Conservation (phyloP, 176 grass and related monocot species). For the Triticum timopheevii region DNA sequence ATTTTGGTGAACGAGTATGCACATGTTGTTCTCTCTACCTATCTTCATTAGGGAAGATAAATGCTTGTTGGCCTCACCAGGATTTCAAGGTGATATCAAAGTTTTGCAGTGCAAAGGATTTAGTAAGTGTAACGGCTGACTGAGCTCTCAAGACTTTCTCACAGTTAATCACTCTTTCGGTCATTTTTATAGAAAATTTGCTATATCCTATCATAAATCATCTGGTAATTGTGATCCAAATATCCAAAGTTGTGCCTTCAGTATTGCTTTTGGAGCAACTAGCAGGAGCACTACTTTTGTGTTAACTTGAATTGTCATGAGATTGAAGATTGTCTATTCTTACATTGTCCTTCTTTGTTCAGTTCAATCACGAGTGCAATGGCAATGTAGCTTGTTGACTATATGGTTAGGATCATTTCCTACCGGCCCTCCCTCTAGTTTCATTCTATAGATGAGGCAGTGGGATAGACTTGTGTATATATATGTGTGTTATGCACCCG, state of each 20-base stretch:
- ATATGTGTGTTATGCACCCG: too few relatives aligned
- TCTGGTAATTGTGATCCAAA: background rate
- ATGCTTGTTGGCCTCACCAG: conserved; percentile 79
- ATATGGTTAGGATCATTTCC: too few relatives aligned
- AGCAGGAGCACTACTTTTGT: background rate
- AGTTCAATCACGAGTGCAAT: background rate
- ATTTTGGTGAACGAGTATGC: background rate
- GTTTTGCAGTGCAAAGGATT: conserved; percentile 72
- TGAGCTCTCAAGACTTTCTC: background rate
- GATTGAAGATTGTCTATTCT: background rate
- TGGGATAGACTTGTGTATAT: too few relatives aligned
- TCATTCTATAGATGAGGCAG: too few relatives aligned
- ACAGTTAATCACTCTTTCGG: background rate
- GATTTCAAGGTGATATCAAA: conserved; percentile 93
- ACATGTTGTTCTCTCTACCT: background rate
- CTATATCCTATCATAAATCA: background rate
- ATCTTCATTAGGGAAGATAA: conserved; percentile 50
- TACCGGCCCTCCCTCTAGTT: too few relatives aligned
- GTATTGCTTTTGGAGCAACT: too few relatives aligned
- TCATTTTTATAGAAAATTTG: background rate
- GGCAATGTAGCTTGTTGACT: background rate
- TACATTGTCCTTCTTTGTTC: background rate
- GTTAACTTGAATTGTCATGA: background rate
- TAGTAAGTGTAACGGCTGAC: conserved; percentile 39
- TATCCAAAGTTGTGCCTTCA: background rate